Base-by-base conservation (phyloP, 1,284 basidiomycete genomes). In the Uromyces viciae-fabae region DNA sequence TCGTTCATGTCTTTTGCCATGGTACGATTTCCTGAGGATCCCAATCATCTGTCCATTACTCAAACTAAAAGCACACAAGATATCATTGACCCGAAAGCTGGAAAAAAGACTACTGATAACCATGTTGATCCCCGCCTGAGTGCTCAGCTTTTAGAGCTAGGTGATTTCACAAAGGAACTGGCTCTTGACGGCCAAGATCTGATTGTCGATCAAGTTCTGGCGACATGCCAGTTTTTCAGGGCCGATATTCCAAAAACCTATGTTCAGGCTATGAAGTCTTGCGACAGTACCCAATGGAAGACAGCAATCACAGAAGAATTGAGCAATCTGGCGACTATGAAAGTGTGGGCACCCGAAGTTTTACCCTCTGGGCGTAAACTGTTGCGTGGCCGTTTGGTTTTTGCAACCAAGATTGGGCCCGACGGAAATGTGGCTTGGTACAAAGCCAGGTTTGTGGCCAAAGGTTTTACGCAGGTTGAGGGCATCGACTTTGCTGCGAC, bases 391-490 rank as follows among this genome's bases (percentile, higher is more conserved):
- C 8, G 36, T 5, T 68, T 19, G 52, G 28, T 58, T 33, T 71
- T 71, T 71, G 38, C 36, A 28, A 7, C n/a, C 28, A 52, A 73
- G 43, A 33, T 14, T 15, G 66, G 14, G n/a, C 22, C 3, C 7
- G 69, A 28, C 28, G 69, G 43, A 28, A 8, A 22, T 25, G 40
- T 17, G 3, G n/a, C 19, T 9, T 7, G 31, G 25, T 58, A 36
- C 49, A 74, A 74, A 58, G 72, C 72, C 2, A 7, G 72, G 3
- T 74, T 31, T 31, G 49, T 74, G n/a, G 72, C 72, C 3, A 38
- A 58, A 25, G 72, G 72, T 7, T 56, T 56, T 4, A 38, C 31
- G 15, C 72, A 74, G 46, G 25, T 25, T 36, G 14, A 28, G 17
- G 33, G 17, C 17, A 33, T 25, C 11, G 19, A 42, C 17, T 71